Conservation (phyloP, 1,139 yeast species). For the Candida sp. region DNA sequence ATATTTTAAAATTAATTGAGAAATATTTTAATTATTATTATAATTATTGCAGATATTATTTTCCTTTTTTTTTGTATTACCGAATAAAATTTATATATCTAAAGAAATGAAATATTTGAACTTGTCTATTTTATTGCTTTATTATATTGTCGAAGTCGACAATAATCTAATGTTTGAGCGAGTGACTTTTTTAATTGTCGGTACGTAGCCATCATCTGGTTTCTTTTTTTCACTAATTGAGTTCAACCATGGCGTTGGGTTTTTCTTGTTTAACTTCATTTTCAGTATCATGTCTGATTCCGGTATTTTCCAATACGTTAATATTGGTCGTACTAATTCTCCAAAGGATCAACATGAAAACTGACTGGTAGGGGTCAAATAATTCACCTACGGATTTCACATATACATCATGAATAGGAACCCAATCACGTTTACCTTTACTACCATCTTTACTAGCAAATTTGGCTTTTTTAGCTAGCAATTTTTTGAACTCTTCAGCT, state of each 20-base stretch:
- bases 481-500: constrained; percentile 22
- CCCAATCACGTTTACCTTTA: constrained; percentile 56
- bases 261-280: constrained; percentile 1
- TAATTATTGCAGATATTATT: too few species aligned
- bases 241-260: neutral
- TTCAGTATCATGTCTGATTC: constrained; percentile 2
- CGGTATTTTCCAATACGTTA: constrained; percentile 36
- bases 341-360: constrained; percentile 77
- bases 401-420: constrained; percentile 58
- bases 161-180: too few species aligned
- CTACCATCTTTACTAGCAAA: constrained; percentile 35
- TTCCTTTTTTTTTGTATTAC: too few species aligned
- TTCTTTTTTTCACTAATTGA: too few species aligned
- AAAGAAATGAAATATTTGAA: too few species aligned
- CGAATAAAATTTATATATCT: too few species aligned
- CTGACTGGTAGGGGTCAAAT: constrained; percentile 66
- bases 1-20: too few species aligned
- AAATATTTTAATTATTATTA: too few species aligned
- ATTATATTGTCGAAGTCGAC: too few species aligned
- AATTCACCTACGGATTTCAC: constrained; percentile 52
- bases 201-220: too few species aligned
- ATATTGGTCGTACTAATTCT: constrained; percentile 57
- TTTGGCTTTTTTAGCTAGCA: constrained; percentile 32
- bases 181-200: too few species aligned
- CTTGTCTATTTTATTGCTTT: too few species aligned